These are phyloP conservation scores for Podospora appendiculata DNA, from an alignment of 495 filamentous ascomycete genomes.

Conservation along the genomic window DNA sequence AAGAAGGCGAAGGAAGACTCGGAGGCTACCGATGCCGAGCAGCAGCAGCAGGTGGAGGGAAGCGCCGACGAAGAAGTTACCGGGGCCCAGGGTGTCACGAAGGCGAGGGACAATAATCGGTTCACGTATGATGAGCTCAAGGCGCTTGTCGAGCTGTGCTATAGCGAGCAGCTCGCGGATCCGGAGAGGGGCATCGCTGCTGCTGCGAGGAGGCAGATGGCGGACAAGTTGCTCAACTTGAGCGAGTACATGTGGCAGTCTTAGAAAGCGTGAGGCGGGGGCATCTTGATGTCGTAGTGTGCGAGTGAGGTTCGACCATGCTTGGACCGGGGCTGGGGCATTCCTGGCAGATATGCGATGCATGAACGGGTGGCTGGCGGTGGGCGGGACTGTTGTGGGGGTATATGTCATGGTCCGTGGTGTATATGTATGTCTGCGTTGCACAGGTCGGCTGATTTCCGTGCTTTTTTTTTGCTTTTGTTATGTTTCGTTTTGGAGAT, in stretches of 20 bases:
- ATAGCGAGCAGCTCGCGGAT: conserved; percentile 67
- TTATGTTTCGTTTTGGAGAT: too few species aligned
- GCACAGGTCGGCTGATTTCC: too few species aligned
- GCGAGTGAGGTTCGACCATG: too few species aligned
- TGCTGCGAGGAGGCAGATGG: conserved; percentile 63
- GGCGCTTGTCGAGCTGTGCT: conserved; percentile 75
- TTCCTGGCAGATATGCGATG: too few species aligned
- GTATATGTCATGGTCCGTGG: too few species aligned
- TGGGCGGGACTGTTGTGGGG: too few species aligned
- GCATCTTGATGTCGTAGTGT: too few species aligned
- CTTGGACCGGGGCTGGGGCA: too few species aligned
- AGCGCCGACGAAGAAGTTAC: conserved; percentile 21
- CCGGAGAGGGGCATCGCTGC: conserved; percentile 66
- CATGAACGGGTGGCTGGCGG: too few species aligned
- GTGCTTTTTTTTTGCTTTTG: too few species aligned
- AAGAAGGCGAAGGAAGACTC: conserved; percentile 53
- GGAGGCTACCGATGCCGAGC: not conserved
- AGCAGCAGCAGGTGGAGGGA: not conserved
- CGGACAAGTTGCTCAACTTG: conserved; percentile 64
- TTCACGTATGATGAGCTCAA: conserved; percentile 84
- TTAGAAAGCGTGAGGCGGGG: conserved; percentile 13
- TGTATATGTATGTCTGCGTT: too few species aligned
- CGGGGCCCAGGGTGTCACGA: not conserved
- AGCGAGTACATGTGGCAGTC: conserved; percentile 75
- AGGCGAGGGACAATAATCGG: conserved; percentile 23